Evolutionary conservation across 176 grass and related monocot species (phyloP).

Genomic region (Hsuehochloa calcarea): DNA sequence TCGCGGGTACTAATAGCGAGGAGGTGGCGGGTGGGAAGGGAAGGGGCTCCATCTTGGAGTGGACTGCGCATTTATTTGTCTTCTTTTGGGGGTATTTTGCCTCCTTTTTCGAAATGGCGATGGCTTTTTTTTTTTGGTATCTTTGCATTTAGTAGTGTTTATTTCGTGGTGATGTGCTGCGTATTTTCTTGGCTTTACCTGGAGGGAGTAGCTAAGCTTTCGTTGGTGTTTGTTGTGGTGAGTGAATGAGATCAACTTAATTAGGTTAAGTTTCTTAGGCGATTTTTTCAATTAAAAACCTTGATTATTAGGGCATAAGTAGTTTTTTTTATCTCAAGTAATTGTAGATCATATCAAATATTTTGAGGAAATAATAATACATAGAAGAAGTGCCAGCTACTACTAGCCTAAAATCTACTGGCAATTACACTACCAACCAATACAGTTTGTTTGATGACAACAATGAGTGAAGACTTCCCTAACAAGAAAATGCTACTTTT

Average conservation of each 20-base stretch:
- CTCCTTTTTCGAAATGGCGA: background rate
- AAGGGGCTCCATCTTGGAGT: constrained; percentile 26
- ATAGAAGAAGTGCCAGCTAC: background rate
- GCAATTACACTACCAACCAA: background rate
- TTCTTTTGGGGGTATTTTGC: background rate
- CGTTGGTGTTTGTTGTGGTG: constrained; percentile 13
- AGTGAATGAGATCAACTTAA: background rate
- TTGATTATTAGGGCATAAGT: background rate
- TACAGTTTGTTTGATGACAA: background rate
- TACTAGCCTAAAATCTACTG: background rate
- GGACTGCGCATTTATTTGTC: constrained; percentile 39
- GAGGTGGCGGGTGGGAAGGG: constrained; percentile 39
- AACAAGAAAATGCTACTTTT: background rate
- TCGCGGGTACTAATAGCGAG: constrained; percentile 42
- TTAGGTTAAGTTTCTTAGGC: background rate
- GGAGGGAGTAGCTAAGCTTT: background rate
- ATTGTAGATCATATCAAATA: background rate
- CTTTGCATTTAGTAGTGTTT: background rate
- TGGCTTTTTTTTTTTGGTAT: background rate
- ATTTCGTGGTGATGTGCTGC: background rate
- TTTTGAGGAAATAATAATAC: background rate
- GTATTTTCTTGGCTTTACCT: background rate
- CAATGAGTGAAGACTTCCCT: background rate
- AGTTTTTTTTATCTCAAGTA: background rate
- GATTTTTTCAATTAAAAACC: background rate